These are phyloP conservation scores for barley (Hordeum vulgare) DNA, from an alignment of 176 grass and related monocot genomes.

Conservation along the genomic window DNA sequence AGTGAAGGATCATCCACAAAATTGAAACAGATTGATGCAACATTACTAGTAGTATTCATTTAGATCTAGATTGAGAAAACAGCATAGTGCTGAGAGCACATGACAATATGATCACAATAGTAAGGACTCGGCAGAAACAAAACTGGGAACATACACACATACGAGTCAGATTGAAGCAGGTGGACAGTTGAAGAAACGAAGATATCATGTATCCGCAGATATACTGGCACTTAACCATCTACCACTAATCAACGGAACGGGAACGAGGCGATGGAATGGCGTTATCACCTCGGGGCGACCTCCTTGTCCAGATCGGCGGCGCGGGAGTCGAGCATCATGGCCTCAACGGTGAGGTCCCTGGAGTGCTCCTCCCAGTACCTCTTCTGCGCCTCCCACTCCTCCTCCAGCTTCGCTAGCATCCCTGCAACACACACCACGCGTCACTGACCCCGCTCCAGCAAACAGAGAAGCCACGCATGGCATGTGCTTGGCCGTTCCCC, in stretches of 20 bases:
- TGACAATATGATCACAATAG: no score
- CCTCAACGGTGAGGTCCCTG: constrained; percentile 87
- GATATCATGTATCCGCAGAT: not conserved
- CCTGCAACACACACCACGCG: not conserved
- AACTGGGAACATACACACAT: no score
- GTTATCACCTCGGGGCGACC: constrained; percentile 75
- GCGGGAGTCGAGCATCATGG: constrained; percentile 98
- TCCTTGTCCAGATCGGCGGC: constrained; percentile 89
- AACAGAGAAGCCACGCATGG: not conserved
- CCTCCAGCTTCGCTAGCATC: constrained; percentile 18
- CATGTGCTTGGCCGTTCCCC: constrained; percentile 19
- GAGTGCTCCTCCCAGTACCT: constrained; percentile 97
- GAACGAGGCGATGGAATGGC: not conserved
- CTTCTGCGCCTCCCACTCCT: constrained; percentile 88
- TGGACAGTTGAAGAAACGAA: not conserved
- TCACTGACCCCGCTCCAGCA: not conserved
- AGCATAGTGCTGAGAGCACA: no score
- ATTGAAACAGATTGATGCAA: no score
- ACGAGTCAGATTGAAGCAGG: no score
- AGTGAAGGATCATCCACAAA: no score
- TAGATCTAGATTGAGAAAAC: no score
- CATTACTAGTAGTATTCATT: no score
- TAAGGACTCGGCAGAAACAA: no score
- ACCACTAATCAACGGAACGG: not conserved
- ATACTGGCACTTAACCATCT: not conserved